These are phyloP conservation scores for Aspergillus taichungensis DNA, from an alignment of 495 filamentous ascomycete genomes.

Conservation along the genomic window DNA sequence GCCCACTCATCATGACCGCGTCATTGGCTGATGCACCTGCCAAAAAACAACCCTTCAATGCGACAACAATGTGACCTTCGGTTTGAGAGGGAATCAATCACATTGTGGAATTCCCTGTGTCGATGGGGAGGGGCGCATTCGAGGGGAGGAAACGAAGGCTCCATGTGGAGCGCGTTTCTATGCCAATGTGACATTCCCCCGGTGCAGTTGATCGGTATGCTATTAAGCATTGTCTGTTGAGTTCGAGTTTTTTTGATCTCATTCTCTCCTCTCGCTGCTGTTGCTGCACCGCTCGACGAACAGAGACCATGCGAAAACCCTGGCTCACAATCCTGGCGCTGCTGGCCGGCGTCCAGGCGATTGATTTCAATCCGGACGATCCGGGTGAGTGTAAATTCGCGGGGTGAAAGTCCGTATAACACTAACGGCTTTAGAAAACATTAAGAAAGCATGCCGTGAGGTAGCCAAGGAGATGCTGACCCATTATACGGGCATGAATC, in stretches of 20 bases:
- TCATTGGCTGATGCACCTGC: too few relatives aligned
- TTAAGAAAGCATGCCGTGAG: constrained; percentile 33
- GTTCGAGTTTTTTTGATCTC: neutral
- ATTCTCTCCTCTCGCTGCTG: neutral
- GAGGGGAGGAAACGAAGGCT: too few relatives aligned
- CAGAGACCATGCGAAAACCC: constrained; percentile 7
- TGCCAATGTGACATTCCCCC: neutral
- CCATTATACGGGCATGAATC: constrained; percentile 60
- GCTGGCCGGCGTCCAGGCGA: constrained; percentile 10
- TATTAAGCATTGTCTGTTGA: neutral
- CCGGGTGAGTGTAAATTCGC: constrained; percentile 2
- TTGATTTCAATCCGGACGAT: constrained; percentile 14
- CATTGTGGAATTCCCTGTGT: too few relatives aligned
- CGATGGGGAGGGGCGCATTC: too few relatives aligned
- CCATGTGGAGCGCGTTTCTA: too few relatives aligned
- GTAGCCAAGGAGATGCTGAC: constrained; percentile 34
- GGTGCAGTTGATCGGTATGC: neutral
- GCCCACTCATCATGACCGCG: too few relatives aligned
- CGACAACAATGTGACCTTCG: too few relatives aligned
- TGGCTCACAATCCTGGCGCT: constrained; percentile 7
- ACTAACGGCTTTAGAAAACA: constrained; percentile 26
- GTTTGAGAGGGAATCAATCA: too few relatives aligned
- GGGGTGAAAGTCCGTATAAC: neutral
- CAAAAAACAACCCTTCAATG: too few relatives aligned
- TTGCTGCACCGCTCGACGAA: neutral